Evolutionary conservation across 805 yeast genomes (phyloP).

Genomic region (Saccharomycopsis fermentans): DNA sequence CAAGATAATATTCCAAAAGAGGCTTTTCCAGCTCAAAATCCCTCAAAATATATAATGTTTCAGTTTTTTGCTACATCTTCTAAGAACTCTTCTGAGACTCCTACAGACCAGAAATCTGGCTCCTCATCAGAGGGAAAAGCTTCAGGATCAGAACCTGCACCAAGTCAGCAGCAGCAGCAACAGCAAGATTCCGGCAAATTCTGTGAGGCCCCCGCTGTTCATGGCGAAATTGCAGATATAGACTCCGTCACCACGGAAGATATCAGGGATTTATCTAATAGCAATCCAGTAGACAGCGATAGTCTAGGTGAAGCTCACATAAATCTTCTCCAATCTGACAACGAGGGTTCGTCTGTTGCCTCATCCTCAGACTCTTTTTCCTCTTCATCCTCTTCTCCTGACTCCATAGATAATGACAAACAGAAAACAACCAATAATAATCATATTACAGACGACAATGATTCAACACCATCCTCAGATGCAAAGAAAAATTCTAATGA

Average conservation of each 20-base stretch:
- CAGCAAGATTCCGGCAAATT: background rate
- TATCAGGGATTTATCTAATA: background rate
- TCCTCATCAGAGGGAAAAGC: no score
- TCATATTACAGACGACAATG: background rate
- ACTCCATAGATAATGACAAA: background rate
- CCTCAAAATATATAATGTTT: background rate
- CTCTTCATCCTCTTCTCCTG: background rate
- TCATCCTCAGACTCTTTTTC: background rate
- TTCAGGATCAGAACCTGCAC: no score
- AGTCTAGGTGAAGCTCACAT: background rate
- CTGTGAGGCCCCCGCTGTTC: background rate
- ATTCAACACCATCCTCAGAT: background rate
- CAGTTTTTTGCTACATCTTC: conserved; percentile 1
- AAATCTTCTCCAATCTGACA: background rate
- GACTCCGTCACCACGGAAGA: background rate
- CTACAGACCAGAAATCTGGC: background rate
- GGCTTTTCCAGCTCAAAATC: no score
- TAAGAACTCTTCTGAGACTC: background rate
- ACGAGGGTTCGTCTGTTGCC: background rate
- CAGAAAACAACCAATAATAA: background rate
- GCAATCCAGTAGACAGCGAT: background rate
- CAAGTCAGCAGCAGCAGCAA: background rate
- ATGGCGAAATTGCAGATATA: background rate
- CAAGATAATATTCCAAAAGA: no score
- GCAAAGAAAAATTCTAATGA: background rate